A percentile compares a stretch with the other conserved stretches of the same genome.
These are phyloP conservation scores for Ilex aquifolium DNA, from an alignment of 257 asterid genomes.

Conservation along the genomic window DNA sequence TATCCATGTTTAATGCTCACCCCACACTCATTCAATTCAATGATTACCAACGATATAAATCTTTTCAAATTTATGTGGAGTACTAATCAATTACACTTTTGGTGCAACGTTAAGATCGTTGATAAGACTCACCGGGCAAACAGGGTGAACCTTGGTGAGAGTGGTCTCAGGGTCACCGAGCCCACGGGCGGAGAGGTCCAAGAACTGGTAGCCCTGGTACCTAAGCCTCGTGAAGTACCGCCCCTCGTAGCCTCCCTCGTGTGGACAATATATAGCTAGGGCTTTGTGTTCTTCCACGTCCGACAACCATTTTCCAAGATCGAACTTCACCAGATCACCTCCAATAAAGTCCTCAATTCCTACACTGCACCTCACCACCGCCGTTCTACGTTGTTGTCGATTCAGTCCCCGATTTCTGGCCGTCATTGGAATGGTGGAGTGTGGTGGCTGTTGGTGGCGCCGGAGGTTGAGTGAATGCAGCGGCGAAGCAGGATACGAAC, in stretches of 20 bases:
- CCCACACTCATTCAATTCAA: too few relatives aligned
- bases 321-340: constrained; percentile 66
- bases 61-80: too few relatives aligned
- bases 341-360: constrained; percentile 68
- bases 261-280: constrained; percentile 78
- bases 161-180: constrained; percentile 89
- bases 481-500: constrained; percentile 2
- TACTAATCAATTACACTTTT: too few relatives aligned
- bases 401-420: constrained; percentile 2
- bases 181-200: constrained; percentile 80
- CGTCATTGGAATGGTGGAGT: constrained; percentile 1
- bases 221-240: constrained; percentile 65
- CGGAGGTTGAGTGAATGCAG: constrained; percentile 19
- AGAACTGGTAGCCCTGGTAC: constrained; percentile 69
- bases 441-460: constrained; percentile 16
- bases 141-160: constrained; percentile 80
- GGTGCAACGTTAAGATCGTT: too few relatives aligned
- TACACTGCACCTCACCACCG: constrained; percentile 27
- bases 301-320: constrained; percentile 61
- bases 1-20: too few relatives aligned
- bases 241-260: constrained; percentile 88
- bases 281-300: constrained; percentile 91
- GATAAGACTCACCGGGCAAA: constrained; percentile 61
- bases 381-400: constrained; percentile 5
- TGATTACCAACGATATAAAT: too few relatives aligned